Evolutionary conservation across 2,329 filamentous ascomycete species (phyloP), one percentile per base, ranked within the genome.

Genomic region (Xylariomycetidae sp.): DNA sequence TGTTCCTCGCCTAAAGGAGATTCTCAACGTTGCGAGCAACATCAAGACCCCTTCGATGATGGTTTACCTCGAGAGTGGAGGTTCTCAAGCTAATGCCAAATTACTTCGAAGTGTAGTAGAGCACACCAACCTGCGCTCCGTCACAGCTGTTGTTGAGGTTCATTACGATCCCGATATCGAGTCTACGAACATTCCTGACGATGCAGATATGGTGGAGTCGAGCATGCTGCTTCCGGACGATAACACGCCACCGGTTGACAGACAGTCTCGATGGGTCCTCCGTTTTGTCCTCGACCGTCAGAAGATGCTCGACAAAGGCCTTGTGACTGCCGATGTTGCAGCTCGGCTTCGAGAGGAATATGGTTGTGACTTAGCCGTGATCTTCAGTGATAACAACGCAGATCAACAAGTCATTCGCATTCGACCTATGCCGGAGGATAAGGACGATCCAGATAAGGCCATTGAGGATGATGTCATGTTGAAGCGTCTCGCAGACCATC

Each of bases 41-140:
- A 96, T 98, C 70, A 98, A 97, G 73, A 98, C 92, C 1, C 92
- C 92, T 2, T 89, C 88, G 32, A 97, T 98, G 90, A 82, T 85
- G 41, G 88, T 98, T 22, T 94, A 88, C 56, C 77, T 95, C 49
- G 72, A 82, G 32, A 71, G 74, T 16, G 69, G 76, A 41, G 75
- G 72, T 25, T 78, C 77, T 38, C 86, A 94, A 58, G 85, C 94
- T 33, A 73, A 80, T 36, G 89, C 88, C 31, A 97, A 94, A 70
- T 71, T 73, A 31, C 72, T 98, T 45, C 88, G 92, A 59, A 94
- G 85, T 58, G 74, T 80, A 46, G 88, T 98, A 17, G 92, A 98
- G 63, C 89, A 96, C 59, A 97, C 94, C 12, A 96, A 86, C 48
- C 69, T 98, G 43, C 84, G 89, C 29, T 92, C 87, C 10, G 87